Evolutionary conservation across 2,329 filamentous ascomycete species (phyloP), one percentile per base, ranked within the genome.

Genomic region (Tolypocladium ophioglossoides): DNA sequence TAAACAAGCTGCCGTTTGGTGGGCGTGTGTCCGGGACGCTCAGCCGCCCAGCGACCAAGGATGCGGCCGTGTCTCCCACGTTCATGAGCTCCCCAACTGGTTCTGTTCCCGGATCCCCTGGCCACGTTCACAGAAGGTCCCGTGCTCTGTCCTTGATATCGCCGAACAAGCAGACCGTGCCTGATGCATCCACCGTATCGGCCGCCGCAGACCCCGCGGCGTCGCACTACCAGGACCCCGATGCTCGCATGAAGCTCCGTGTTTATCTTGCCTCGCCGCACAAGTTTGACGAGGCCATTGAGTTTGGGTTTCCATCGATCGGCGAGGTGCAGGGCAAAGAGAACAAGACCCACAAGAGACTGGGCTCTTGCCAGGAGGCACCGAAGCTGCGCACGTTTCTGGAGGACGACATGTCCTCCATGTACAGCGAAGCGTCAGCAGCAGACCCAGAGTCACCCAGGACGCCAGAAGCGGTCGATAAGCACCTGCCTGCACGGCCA

Each of bases 221-320:
- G 4, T 82, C 88, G 39, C 87, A 96, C 70, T 96, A 96, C 64
- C 89, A 90, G 66, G 91, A 96, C 62, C 90, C 91, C 0, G 89
- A 95, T 66, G 89, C 91, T 40, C 83, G 92, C 37, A 78, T 89
- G 62, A 96, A 95, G 70, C 75, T 97, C 22, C 84, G 91, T 14
- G 84, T 89, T 8, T 96, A 91, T 63, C 80, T 96, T 22, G 87
- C 89, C 9, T 95, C 91, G 1, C 87, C 91, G 1, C 89, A 95
- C 61, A 96, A 95, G 66, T 97, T 97, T 62, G 92, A 97, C 66
- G 92, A 97, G 70, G 91, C 89, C 1, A 82, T 97, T 52, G 89
- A 95, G 66, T 96, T 95, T 69, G 92, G 92, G 0, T 97, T 96
- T 63, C 90, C 91, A 0, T 83, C 85, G 0, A 75, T 75, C 38